These are phyloP conservation scores for Debaryomyces sp. DNA, from an alignment of 1,139 yeast species.

Conservation along the genomic window DNA sequence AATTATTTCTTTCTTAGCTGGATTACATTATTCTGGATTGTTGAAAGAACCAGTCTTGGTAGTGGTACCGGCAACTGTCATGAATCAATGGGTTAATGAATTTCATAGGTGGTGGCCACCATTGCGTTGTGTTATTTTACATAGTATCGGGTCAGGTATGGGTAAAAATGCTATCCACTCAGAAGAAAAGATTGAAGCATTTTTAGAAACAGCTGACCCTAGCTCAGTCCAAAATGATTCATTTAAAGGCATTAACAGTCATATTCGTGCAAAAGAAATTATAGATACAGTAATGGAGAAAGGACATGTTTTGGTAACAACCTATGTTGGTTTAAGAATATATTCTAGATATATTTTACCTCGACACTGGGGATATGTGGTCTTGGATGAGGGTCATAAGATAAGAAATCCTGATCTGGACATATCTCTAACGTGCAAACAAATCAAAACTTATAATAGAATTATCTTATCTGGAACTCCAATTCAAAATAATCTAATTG, in stretches of 20 bases:
- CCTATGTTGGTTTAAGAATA: constrained; percentile 85
- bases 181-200: constrained; percentile 55
- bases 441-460: constrained; percentile 77
- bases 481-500: constrained; percentile 87
- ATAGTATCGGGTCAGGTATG: constrained; percentile 93
- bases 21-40: constrained; percentile 78
- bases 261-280: constrained; percentile 45
- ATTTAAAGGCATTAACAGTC: constrained; percentile 32
- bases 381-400: constrained; percentile 95
- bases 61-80: constrained; percentile 95
- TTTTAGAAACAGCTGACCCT: constrained; percentile 51
- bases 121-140: constrained; percentile 79
- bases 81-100: constrained; percentile 96
- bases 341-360: constrained; percentile 73
- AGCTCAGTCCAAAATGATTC: constrained; percentile 31
- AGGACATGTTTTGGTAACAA: constrained; percentile 88
- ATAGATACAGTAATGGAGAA: constrained; percentile 53
- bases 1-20: constrained; percentile 85
- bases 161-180: constrained; percentile 33
- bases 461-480: constrained; percentile 94
- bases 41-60: constrained; percentile 77
- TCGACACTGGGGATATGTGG: constrained; percentile 84
- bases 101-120: constrained; percentile 99
- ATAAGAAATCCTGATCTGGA: constrained; percentile 93
- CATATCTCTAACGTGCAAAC: constrained; percentile 83